Conservation (phyloP, 164 flowering plant species). For the Vitis amurensis region DNA sequence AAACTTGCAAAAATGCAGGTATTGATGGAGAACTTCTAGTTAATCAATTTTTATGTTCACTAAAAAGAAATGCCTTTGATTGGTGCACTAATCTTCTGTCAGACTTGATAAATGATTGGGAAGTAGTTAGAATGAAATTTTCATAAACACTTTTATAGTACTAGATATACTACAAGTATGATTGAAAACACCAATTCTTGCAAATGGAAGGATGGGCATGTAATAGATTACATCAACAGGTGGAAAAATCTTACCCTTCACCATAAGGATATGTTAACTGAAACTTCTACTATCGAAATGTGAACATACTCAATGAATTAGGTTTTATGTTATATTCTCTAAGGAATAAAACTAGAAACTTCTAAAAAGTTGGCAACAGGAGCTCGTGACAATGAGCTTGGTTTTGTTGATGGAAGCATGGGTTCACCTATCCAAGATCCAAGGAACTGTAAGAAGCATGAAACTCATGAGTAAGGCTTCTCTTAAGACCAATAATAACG, state of each 20-base stretch:
- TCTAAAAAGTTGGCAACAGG: constrained; percentile 2
- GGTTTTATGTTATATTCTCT: constrained; percentile 8
- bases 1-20: constrained; percentile 9
- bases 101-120: neutral
- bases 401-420: no score
- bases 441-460: no score
- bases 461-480: no score
- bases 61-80: constrained; percentile 10
- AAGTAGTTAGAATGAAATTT: neutral
- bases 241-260: constrained; percentile 3
- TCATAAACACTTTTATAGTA: neutral
- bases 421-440: no score
- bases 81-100: constrained; percentile 10
- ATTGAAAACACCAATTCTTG: neutral
- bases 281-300: constrained; percentile 11
- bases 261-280: neutral
- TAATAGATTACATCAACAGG: neutral
- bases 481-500: no score
- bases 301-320: constrained; percentile 13
- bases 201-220: neutral
- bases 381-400: constrained; percentile 11
- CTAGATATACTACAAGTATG: neutral
- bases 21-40: neutral
- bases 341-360: constrained; percentile 3
- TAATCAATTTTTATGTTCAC: constrained; percentile 3